Evolutionary conservation across 257 asterid genomes (phyloP).

Genomic region (Solanum acaule): DNA sequence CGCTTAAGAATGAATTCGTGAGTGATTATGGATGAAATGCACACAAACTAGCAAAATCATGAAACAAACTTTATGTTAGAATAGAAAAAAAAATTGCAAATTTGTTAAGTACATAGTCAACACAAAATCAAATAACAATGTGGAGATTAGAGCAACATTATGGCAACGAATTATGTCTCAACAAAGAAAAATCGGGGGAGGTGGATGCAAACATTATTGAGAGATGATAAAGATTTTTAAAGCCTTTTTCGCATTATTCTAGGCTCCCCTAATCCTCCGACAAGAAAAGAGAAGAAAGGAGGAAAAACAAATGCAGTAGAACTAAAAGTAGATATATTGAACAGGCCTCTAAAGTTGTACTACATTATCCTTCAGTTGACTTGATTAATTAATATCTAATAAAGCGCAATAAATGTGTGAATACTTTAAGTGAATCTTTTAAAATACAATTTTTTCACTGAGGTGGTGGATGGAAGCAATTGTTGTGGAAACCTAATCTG

Average conservation of each 20-base stretch:
- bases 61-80: not conserved
- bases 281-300: not conserved
- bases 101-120: not conserved
- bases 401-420: not conserved
- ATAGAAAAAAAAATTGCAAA: not conserved
- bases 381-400: not conserved
- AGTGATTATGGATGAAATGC: not conserved
- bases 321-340: not conserved
- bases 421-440: not conserved
- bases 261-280: not conserved
- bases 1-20: not conserved
- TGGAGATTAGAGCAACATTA: not conserved
- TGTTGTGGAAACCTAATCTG: not conserved
- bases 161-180: not conserved
- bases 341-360: not conserved
- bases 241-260: not conserved
- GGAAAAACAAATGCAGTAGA: not conserved
- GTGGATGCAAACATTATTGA: not conserved
- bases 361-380: not conserved
- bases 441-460: not conserved
- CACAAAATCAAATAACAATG: not conserved
- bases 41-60: not conserved
- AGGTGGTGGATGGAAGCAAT: not conserved
- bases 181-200: not conserved
- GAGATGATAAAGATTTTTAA: not conserved